Conservation (phyloP, 257 asterid genomes). For the Oldenlandia corymbosa region DNA sequence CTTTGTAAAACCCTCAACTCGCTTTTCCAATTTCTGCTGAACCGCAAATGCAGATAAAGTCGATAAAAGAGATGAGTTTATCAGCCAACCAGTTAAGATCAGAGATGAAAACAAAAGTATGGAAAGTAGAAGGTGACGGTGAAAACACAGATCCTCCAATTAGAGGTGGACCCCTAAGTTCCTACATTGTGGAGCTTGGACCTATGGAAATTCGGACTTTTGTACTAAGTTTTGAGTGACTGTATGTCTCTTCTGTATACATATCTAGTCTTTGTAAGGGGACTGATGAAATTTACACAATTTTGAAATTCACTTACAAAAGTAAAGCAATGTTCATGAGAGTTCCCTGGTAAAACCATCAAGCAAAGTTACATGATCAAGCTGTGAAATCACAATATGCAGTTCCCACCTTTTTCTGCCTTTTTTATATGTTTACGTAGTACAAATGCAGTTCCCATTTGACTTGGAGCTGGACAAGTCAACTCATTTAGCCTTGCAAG, state of each 20-base stretch:
- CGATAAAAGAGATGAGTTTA: constrained; percentile 57
- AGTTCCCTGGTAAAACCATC: too few species aligned
- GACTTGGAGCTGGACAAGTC: too few species aligned
- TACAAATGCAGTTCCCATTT: too few species aligned
- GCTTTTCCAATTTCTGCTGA: neutral
- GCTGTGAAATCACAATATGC: too few species aligned
- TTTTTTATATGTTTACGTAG: too few species aligned
- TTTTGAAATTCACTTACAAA: neutral
- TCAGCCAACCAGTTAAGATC: constrained; percentile 73
- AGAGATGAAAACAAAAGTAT: constrained; percentile 47
- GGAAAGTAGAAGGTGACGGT: constrained; percentile 49
- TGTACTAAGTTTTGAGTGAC: constrained; percentile 34
- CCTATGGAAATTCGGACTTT: constrained; percentile 94
- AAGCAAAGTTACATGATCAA: too few species aligned
- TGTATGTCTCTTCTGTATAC: neutral
- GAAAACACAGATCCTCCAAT: constrained; percentile 24
- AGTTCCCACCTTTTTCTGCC: too few species aligned
- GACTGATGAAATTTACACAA: neutral
- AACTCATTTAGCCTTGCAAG: too few species aligned
- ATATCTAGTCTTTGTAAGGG: too few species aligned
- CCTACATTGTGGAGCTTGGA: constrained; percentile 56
- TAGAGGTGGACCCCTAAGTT: constrained; percentile 47
- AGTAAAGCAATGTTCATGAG: too few species aligned
- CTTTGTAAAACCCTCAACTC: neutral
- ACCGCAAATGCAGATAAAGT: constrained; percentile 39